Base-by-base conservation (phyloP, 129 eudicot genomes). In the Flaveria ramosissima region DNA sequence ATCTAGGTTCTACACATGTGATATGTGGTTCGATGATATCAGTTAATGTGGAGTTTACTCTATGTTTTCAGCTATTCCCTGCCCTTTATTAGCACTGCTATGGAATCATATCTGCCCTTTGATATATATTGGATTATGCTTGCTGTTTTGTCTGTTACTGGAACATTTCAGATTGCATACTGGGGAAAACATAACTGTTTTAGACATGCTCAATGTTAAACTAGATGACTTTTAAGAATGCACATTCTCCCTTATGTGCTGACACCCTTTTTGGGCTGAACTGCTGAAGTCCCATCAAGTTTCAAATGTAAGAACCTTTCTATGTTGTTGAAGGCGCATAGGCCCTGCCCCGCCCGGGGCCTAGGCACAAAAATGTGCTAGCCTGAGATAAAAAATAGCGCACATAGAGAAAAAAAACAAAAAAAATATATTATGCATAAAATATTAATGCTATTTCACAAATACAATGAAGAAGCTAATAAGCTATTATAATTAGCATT, bases 141-240 rank as follows among this genome's bases (percentile, higher is more conserved):
- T 43, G 56, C 53, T 46, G 73, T 69, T 46, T 46, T 24, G 11
- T 69, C n/a, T 60, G 66, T 24, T 60, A 60, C 66, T 26, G 3
- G 10, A 45, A 23, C 39, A 12, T 42, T 68, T 21, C 55, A 19
- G 30, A 42, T 66, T 43, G 55, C 72, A 43, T 19, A 43, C 6
- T 20, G 55, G 23, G 9, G 23, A 68, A 9, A 68, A 68, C 27
- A 21, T 30, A 68, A 20, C 21, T 20, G 26, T 19, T 23, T 68
- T 41, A 42, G 56, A 68, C 19, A 45, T 13, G 21, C 32, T 68
- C 17, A 14, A 19, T 68, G 55, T 41, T 20, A 20, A 19, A 68
- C 19, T 19, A 12, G 50, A 45, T 68, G 3, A 46, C 57, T 45
- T 68, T 20, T 12, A 46, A 45, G 26, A 69, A 21, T 23, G 13